These are phyloP conservation scores for Eucalyptus dawsonii DNA, from an alignment of 345 rosid species.

Conservation along the genomic window DNA sequence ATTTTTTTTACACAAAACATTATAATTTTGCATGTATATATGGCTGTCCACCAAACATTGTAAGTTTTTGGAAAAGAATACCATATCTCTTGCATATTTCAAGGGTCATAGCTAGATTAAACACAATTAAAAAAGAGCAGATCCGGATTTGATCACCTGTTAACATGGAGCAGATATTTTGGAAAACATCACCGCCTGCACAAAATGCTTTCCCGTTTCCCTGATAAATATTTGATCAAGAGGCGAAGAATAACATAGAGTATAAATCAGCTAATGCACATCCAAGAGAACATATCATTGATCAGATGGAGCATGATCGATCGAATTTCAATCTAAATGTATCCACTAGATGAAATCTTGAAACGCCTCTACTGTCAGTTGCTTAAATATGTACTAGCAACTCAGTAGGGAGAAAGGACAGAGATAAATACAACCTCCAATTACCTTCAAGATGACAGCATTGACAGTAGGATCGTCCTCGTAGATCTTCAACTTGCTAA, in stretches of 20 bases:
- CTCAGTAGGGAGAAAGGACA: not conserved
- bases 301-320: not conserved
- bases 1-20: not conserved
- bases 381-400: not conserved
- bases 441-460: not conserved
- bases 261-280: not conserved
- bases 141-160: not conserved
- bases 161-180: not conserved
- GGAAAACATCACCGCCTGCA: not conserved
- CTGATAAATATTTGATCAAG: not conserved
- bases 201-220: not conserved
- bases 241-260: not conserved
- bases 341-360: not conserved
- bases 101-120: not conserved
- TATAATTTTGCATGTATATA: not conserved
- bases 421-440: not conserved
- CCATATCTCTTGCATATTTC: not conserved
- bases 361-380: not conserved
- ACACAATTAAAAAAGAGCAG: not conserved
- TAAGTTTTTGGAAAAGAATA: not conserved
- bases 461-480: not conserved
- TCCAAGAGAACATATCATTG: not conserved
- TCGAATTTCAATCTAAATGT: not conserved
- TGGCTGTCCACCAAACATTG: not conserved
- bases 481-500: not conserved